Evolutionary conservation across 345 rosid genomes (phyloP), one percentile per base, ranked within the genome.

Genomic region (Eucalyptus cloeziana): DNA sequence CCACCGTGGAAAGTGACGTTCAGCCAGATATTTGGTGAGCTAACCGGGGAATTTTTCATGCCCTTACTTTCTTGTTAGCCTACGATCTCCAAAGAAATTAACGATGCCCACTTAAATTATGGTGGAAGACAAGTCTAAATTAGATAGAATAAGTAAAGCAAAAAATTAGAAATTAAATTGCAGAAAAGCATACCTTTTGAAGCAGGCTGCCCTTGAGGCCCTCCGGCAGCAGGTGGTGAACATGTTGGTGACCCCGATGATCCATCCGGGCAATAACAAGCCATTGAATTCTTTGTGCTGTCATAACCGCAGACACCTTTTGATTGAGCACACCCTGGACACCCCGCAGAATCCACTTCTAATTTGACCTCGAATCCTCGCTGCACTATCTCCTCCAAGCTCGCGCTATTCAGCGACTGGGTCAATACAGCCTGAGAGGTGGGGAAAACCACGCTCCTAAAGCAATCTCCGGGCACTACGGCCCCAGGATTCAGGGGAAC

Each of bases 271-370:
- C 86, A 85, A 85, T 85, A 85, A 47, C 86, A 85, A 17, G 2
- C 54, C 86, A 0, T 47, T 85, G 37, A 4, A 27, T 86, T 62
- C 24, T 4, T 37, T 7, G 83, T 60, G n/a, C 8, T 47, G 64
- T 89, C 87, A 51, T 33, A 89, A 40, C 90, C 87, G 13, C 90
- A 89, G 44, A 2, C 88, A 2, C 90, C 90, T 8, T 40, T 17
- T 4, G 88, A 69, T 0, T 79, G 0, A 25, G 13, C 9, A 44
- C 90, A 89, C 27, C n/a, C 37, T 11, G 0, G 11, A 76, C 90
- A 89, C 31, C 2, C 47, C 5, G 88, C 58, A 43, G 4, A 30
- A 56, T 86, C 87, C 62, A 44, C 86, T 25, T 3, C 33, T 15
- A 89, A 51, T 0, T 0, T 79, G 54, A 89, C 88, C 76, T 6